Conservation (phyloP, 768 basidiomycete genomes). For the Pleurotus sapidus region DNA sequence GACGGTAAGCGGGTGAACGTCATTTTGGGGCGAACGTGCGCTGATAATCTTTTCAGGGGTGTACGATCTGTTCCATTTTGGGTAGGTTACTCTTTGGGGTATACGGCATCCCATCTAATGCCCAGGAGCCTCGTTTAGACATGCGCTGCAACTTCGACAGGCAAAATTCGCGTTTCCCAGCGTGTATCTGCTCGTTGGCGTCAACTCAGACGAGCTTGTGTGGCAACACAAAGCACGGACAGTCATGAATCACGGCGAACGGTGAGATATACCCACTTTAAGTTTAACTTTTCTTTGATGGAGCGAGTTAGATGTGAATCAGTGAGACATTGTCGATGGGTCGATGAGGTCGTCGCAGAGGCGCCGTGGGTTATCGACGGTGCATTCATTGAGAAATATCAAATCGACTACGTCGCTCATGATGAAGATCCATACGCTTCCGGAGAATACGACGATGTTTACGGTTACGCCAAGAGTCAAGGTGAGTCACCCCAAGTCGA, state of each 20-base stretch:
- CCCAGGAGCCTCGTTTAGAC: conserved; percentile 42
- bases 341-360: conserved; percentile 87
- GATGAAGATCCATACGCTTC: conserved; percentile 88
- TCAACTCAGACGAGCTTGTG: conserved; percentile 86
- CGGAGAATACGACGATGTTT: conserved; percentile 84
- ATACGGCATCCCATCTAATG: background rate
- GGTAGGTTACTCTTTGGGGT: conserved; percentile 42
- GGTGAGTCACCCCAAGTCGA: conserved; percentile 43
- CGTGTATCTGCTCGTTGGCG: conserved; percentile 92
- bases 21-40: background rate
- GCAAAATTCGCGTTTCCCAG: conserved; percentile 91
- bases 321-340: conserved; percentile 96
- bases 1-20: conserved; percentile 59
- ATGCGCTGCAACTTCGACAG: conserved; percentile 93
- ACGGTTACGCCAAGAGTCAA: conserved; percentile 72
- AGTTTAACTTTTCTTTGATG: background rate
- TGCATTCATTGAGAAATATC: conserved; percentile 76
- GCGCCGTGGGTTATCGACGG: conserved; percentile 89
- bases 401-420: conserved; percentile 97
- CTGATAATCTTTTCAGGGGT: conserved; percentile 53
- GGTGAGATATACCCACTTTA: conserved; percentile 35
- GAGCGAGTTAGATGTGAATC: conserved; percentile 66
- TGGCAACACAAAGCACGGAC: conserved; percentile 73
- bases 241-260: conserved; percentile 87
- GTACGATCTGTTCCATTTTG: conserved; percentile 97